These are phyloP conservation scores for Colletotrichum sublineola DNA, from an alignment of 2,329 filamentous ascomycete genomes.

Conservation along the genomic window DNA sequence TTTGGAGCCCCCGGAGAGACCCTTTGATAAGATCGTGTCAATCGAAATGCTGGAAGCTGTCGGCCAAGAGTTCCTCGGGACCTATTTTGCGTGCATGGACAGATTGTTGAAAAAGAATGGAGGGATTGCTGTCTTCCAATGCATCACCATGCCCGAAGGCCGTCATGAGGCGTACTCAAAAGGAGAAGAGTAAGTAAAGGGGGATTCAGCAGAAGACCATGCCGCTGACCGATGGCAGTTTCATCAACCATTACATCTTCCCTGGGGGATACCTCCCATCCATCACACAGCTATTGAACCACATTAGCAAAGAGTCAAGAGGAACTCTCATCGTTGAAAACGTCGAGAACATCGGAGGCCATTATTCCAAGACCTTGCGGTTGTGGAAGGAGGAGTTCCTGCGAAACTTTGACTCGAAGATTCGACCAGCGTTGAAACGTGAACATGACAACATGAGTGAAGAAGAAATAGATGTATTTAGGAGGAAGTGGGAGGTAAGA, in stretches of 20 bases:
- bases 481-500: slow-evolving; percentile 77
- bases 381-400: slow-evolving; percentile 78
- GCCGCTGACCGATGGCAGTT: slow-evolving; percentile 55
- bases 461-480: slow-evolving; percentile 75
- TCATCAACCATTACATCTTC: slow-evolving; percentile 84
- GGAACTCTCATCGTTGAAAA: slow-evolving; percentile 75
- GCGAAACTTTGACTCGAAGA: slow-evolving; percentile 70
- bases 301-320: slow-evolving; percentile 71
- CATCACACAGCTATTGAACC: slow-evolving; percentile 67
- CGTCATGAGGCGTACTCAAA: slow-evolving; percentile 76
- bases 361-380: slow-evolving; percentile 78
- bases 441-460: slow-evolving; percentile 72
- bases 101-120: slow-evolving; percentile 74
- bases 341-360: slow-evolving; percentile 79
- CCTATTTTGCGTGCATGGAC: slow-evolving; percentile 76
- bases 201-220: background rate
- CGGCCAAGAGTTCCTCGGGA: slow-evolving; percentile 74
- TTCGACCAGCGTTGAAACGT: slow-evolving; percentile 69
- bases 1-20: slow-evolving; percentile 64
- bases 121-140: slow-evolving; percentile 79
- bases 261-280: slow-evolving; percentile 79
- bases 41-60: slow-evolving; percentile 86
- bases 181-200: slow-evolving; percentile 68
- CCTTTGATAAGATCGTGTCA: slow-evolving; percentile 79
- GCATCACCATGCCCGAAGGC: slow-evolving; percentile 81